Conservation (phyloP, 495 filamentous ascomycete genomes). For the Xylaria venustula region DNA sequence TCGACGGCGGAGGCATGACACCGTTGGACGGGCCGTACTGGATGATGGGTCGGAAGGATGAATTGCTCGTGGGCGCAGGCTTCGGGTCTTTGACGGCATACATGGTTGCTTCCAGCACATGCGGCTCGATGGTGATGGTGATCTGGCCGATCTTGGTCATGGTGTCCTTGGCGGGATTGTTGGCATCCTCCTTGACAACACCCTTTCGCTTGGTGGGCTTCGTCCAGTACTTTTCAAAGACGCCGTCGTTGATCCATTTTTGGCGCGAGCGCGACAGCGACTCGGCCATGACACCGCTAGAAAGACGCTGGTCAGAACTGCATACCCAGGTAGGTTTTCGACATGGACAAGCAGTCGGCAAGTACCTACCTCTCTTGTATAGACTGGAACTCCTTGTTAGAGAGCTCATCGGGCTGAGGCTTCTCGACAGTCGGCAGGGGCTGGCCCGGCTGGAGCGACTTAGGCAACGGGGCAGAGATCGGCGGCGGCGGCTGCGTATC, state of each 20-base stretch:
- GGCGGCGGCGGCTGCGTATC: conserved; percentile 41
- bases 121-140: conserved; percentile 83
- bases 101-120: conserved; percentile 83
- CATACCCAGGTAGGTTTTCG: not conserved
- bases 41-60: conserved; percentile 58
- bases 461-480: conserved; percentile 46
- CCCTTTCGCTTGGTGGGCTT: conserved; percentile 84
- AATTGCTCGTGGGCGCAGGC: conserved; percentile 37
- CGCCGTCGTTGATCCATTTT: conserved; percentile 83
- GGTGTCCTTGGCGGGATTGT: conserved; percentile 80
- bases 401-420: conserved; percentile 64
- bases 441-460: conserved; percentile 53
- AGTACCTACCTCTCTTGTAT: conserved; percentile 72
- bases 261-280: conserved; percentile 82
- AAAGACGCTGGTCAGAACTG: conserved; percentile 8
- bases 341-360: not conserved
- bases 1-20: conserved; percentile 53
- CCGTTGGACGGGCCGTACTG: conserved; percentile 69
- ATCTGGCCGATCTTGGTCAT: conserved; percentile 82
- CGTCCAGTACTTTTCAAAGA: conserved; percentile 92
- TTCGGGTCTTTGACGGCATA: conserved; percentile 78
- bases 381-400: conserved; percentile 72
- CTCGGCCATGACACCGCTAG: conserved; percentile 77
- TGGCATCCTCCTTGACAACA: conserved; percentile 61
- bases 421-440: conserved; percentile 70